These are phyloP conservation scores for Berberis thunbergii DNA, from an alignment of 164 flowering plant genomes.

Conservation along the genomic window DNA sequence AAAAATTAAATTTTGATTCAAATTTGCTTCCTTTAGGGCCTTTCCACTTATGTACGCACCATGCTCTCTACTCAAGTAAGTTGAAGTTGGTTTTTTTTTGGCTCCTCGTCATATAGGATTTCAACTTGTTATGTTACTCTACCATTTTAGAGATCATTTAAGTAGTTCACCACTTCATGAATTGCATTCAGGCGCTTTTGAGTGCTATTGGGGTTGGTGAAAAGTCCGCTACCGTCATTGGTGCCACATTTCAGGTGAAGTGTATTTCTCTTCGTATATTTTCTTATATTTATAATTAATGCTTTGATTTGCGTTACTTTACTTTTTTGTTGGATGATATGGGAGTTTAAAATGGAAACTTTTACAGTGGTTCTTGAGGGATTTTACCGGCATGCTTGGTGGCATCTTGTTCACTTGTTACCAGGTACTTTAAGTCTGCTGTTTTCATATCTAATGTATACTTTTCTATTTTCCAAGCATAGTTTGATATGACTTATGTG, in stretches of 20 bases:
- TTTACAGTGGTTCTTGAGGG: constrained; percentile 94
- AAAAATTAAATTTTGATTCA: neutral
- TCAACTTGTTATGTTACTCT: neutral
- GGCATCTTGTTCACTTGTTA: constrained; percentile 90
- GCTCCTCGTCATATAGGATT: neutral
- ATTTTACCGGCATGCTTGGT: constrained; percentile 97
- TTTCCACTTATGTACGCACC: constrained; percentile 79
- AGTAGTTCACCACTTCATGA: neutral
- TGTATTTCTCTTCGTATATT: neutral
- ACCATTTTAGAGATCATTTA: neutral
- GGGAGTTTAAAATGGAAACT: constrained; percentile 8
- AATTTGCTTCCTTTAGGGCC: constrained; percentile 41
- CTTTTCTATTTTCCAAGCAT: neutral
- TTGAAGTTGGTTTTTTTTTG: neutral
- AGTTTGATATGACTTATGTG: neutral
- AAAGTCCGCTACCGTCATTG: constrained; percentile 90
- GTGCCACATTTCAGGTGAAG: constrained; percentile 93
- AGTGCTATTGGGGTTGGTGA: constrained; percentile 99
- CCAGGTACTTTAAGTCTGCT: constrained; percentile 45
- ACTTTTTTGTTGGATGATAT: neutral
- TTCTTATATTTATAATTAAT: neutral
- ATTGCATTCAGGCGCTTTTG: constrained; percentile 62
- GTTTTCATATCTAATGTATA: too few species aligned
- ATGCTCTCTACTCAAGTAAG: constrained; percentile 98
- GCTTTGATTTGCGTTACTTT: neutral